Evolutionary conservation across 2,329 filamentous ascomycete genomes (phyloP), one percentile per base, ranked within the genome.

Genomic region (Scedosporium aurantiacum): DNA sequence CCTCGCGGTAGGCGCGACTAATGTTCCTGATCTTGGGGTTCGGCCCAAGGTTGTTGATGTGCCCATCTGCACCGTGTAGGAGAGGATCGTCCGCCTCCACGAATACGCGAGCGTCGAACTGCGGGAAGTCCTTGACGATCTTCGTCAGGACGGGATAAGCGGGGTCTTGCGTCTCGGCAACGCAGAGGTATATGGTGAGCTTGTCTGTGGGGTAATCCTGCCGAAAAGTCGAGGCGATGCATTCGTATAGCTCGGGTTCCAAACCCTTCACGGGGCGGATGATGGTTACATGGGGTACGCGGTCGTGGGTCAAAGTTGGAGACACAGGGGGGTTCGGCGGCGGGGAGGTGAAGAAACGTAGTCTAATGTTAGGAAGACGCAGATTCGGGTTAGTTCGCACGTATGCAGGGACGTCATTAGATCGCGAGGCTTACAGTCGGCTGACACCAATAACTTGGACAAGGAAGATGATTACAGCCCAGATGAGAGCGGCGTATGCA

Each of bases 1-100:
- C 90, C 70, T 97, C 92, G 28, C 91, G 79, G 70, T 97, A 99
- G 2, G 91, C 92, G 52, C 91, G 84, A 71, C 92, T 97, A 79
- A 97, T 90, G 72, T 99, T 99, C 58, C 94, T 82, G 67, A 99
- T 95, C 78, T 99, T 99, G n/a, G 94, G 94, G 69, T 99, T 99
- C 1, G 94, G 94, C 0, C 95, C 95, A 62, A 97, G 80, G 62
- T 83, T 80, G 64, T 81, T 74, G 58, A 74, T 68, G 56, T 79
- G 74, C 60, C 79, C 80, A 10, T 75, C 73, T 37, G 77, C 68
- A 32, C 79, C 81, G 60, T 84, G 81, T 7, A 96, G 76, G 32
- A 84, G 72, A 0, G 88, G 84, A 70, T 96, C 91, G 63, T 96
- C 88, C 58, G 89, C 83, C 75, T 97, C 93, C 57, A 97, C 79